These are phyloP conservation scores for Aspergillus unguis DNA, from an alignment of 2,329 filamentous ascomycete species.

Conservation along the genomic window DNA sequence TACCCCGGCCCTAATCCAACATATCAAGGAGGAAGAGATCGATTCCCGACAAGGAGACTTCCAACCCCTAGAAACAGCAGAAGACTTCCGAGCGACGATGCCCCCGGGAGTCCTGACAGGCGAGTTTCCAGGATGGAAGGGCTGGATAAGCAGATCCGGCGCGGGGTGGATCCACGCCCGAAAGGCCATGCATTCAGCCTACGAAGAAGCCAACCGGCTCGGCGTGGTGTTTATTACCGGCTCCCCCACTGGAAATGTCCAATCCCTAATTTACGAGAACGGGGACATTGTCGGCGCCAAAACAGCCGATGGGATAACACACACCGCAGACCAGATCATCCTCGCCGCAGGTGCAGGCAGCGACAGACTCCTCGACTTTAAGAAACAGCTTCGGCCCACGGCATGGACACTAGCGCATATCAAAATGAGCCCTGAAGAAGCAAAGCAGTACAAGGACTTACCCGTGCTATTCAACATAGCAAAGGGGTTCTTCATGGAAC, in stretches of 20 bases:
- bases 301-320: slow-evolving; percentile 41
- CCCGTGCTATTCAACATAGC: slow-evolving; percentile 51
- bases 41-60: slow-evolving; percentile 22
- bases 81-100: slow-evolving; percentile 52
- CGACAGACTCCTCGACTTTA: slow-evolving; percentile 48
- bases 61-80: slow-evolving; percentile 39
- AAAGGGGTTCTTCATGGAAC: slow-evolving; percentile 50
- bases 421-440: slow-evolving; percentile 47
- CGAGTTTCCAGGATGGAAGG: slow-evolving; percentile 50
- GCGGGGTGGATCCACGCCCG: slow-evolving; percentile 56
- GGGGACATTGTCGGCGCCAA: neutral
- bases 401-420: slow-evolving; percentile 56
- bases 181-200: slow-evolving; percentile 42
- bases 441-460: slow-evolving; percentile 44
- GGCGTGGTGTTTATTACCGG: neutral
- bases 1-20: slow-evolving; percentile 37
- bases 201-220: neutral
- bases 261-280: neutral
- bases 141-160: slow-evolving; percentile 39
- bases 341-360: slow-evolving; percentile 51
- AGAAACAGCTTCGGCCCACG: slow-evolving; percentile 53
- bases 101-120: slow-evolving; percentile 51
- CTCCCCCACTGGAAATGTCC: neutral
- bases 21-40: slow-evolving; percentile 32
- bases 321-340: slow-evolving; percentile 46